These are phyloP conservation scores for Brassica rapa DNA, from an alignment of 345 rosid species.

Conservation along the genomic window DNA sequence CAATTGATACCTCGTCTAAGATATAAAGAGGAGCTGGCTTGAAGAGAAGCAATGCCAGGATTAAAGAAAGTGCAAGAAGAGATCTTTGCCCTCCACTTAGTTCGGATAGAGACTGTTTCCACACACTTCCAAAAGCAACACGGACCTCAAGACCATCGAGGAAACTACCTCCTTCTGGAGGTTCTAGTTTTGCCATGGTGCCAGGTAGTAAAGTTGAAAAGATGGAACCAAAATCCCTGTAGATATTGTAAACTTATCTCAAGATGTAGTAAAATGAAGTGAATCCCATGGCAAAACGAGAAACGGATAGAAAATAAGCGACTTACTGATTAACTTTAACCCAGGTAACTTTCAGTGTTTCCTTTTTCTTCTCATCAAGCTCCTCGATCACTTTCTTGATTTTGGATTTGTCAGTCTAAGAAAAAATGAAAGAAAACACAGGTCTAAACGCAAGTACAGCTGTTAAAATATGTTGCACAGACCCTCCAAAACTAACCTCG, in stretches of 20 bases:
- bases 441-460: slow-evolving; percentile 1
- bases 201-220: slow-evolving; percentile 93
- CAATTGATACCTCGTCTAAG: slow-evolving; percentile 72
- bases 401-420: slow-evolving; percentile 81
- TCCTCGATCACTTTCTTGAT: slow-evolving; percentile 95
- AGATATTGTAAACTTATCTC: slow-evolving; percentile 6
- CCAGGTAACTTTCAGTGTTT: slow-evolving; percentile 91
- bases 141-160: slow-evolving; percentile 96
- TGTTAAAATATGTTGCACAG: slow-evolving; percentile 16
- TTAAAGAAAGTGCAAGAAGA: slow-evolving; percentile 88
- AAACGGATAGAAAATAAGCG: neutral
- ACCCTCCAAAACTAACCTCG: slow-evolving; percentile 59
- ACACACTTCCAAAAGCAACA: slow-evolving; percentile 91
- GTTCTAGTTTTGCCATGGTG: slow-evolving; percentile 84
- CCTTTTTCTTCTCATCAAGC: slow-evolving; percentile 97
- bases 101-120: slow-evolving; percentile 96
- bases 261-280: slow-evolving; percentile 11
- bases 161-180: slow-evolving; percentile 85
- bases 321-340: slow-evolving; percentile 83
- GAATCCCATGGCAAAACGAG: neutral
- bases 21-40: slow-evolving; percentile 98
- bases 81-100: slow-evolving; percentile 95
- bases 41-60: slow-evolving; percentile 85
- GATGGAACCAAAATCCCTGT: slow-evolving; percentile 91
- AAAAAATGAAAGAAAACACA: slow-evolving; percentile 9